These are phyloP conservation scores for Ashbya aceris DNA, from an alignment of 1,139 yeast species.

Conservation along the genomic window DNA sequence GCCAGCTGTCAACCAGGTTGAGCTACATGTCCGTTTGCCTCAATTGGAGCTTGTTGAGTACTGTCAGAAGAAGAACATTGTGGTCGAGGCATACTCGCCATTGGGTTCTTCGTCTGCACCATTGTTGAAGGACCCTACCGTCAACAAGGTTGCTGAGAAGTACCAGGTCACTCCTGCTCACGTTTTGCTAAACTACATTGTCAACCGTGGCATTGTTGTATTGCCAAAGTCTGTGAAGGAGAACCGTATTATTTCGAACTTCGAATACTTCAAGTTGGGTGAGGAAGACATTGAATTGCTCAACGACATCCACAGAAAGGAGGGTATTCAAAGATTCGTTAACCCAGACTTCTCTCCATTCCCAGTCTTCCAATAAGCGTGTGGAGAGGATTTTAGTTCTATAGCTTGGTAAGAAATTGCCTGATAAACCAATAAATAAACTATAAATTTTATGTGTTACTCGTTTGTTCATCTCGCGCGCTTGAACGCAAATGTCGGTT, in stretches of 20 bases:
- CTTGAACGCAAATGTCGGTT: slow-evolving; percentile 14
- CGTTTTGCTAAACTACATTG: slow-evolving; percentile 62
- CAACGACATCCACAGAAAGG: slow-evolving; percentile 36
- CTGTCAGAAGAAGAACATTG: slow-evolving; percentile 45
- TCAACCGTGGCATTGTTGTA: slow-evolving; percentile 59
- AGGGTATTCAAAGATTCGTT: slow-evolving; percentile 44
- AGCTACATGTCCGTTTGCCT: slow-evolving; percentile 66
- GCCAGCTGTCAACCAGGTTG: slow-evolving; percentile 71
- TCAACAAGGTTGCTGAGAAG: slow-evolving; percentile 46
- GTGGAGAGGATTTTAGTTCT: not conserved
- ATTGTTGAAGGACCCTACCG: slow-evolving; percentile 41
- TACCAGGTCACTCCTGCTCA: slow-evolving; percentile 50
- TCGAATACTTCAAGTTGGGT: slow-evolving; percentile 41
- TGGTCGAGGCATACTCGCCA: slow-evolving; percentile 72
- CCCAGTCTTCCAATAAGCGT: slow-evolving; percentile 9
- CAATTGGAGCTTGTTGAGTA: slow-evolving; percentile 54
- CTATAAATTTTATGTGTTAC: not conserved
- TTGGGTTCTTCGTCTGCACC: slow-evolving; percentile 66
- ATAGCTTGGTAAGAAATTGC: not conserved
- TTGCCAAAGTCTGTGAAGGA: slow-evolving; percentile 65
- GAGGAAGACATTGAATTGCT: slow-evolving; percentile 47
- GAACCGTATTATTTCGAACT: slow-evolving; percentile 50
- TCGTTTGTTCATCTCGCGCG: not conserved
- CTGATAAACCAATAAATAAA: not conserved
- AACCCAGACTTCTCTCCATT: slow-evolving; percentile 35